Conservation (phyloP, 345 rosid genomes). For the Eutrema japonicum region DNA sequence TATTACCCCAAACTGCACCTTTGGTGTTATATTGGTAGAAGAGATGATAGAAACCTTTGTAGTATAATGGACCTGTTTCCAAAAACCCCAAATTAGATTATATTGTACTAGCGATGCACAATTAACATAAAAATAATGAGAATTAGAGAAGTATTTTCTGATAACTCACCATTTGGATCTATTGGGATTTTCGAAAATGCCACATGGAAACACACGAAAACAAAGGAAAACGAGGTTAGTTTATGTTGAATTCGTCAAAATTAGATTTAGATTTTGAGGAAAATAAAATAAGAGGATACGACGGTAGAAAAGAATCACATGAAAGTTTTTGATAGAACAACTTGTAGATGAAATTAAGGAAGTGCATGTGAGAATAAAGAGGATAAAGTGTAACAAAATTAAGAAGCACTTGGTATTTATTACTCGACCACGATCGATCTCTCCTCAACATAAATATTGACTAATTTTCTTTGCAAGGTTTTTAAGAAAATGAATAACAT, state of each 20-base stretch:
- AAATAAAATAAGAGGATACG: constrained; percentile 4
- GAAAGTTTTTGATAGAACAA: constrained; percentile 29
- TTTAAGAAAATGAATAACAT: neutral
- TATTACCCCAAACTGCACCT: constrained; percentile 95
- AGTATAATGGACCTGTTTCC: constrained; percentile 68
- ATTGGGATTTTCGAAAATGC: neutral
- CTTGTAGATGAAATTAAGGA: constrained; percentile 20
- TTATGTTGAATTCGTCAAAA: neutral
- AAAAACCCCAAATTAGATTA: neutral
- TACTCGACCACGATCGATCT: constrained; percentile 8
- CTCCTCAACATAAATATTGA: neutral
- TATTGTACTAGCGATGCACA: neutral
- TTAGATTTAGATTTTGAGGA: neutral
- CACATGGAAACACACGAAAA: constrained; percentile 13
- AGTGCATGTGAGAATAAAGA: constrained; percentile 7
- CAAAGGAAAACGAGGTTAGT: constrained; percentile 11
- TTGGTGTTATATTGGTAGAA: constrained; percentile 93
- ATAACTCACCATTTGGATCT: constrained; percentile 57
- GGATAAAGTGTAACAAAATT: constrained; percentile 4
- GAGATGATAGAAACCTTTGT: constrained; percentile 77
- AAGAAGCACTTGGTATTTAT: constrained; percentile 7
- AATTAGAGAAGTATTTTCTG: neutral
- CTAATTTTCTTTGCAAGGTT: neutral
- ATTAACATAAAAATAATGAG: neutral
- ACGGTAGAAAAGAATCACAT: constrained; percentile 24